Conservation (phyloP, 164 flowering plant species). For the Magnolia kwangsiensis region DNA sequence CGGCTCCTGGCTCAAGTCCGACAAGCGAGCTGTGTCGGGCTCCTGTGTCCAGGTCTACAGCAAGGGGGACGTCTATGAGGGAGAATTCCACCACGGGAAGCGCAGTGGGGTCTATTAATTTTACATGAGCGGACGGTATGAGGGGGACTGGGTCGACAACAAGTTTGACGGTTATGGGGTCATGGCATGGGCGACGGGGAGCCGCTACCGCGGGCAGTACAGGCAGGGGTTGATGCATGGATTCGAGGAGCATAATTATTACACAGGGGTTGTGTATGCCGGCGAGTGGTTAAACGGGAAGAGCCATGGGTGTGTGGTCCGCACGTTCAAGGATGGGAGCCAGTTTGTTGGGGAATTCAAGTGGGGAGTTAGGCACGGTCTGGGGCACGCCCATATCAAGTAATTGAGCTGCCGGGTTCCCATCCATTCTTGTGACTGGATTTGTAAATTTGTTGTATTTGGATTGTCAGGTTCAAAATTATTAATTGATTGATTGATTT, state of each 20-base stretch:
- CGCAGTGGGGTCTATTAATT: conserved; percentile 79
- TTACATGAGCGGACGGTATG: conserved; percentile 71
- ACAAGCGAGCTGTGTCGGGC: conserved; percentile 39
- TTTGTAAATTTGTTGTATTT: background rate
- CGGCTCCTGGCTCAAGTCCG: conserved; percentile 53
- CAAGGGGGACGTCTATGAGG: conserved; percentile 78
- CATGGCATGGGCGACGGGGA: conserved; percentile 81
- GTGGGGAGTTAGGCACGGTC: conserved; percentile 85
- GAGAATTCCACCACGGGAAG: conserved; percentile 76
- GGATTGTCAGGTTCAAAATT: background rate
- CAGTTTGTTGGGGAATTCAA: conserved; percentile 77
- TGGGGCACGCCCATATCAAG: conserved; percentile 84
- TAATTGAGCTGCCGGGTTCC: conserved; percentile 13
- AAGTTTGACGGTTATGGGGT: conserved; percentile 82
- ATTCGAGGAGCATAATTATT: conserved; percentile 67
- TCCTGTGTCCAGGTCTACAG: conserved; percentile 57
- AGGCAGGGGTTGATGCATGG: conserved; percentile 79
- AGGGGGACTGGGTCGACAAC: conserved; percentile 83
- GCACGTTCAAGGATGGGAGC: conserved; percentile 77
- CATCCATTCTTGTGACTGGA: background rate
- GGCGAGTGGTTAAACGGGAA: conserved; percentile 88
- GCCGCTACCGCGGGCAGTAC: conserved; percentile 78
- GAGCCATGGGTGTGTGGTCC: conserved; percentile 75
- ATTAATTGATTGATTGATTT: background rate
- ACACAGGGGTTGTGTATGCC: conserved; percentile 73